Percentiles rank a stretch among this genome's conserved stretches.
Evolutionary conservation across 1,284 basidiomycete genomes (phyloP).

Genomic region (Cutaneotrichosporon sp.): DNA sequence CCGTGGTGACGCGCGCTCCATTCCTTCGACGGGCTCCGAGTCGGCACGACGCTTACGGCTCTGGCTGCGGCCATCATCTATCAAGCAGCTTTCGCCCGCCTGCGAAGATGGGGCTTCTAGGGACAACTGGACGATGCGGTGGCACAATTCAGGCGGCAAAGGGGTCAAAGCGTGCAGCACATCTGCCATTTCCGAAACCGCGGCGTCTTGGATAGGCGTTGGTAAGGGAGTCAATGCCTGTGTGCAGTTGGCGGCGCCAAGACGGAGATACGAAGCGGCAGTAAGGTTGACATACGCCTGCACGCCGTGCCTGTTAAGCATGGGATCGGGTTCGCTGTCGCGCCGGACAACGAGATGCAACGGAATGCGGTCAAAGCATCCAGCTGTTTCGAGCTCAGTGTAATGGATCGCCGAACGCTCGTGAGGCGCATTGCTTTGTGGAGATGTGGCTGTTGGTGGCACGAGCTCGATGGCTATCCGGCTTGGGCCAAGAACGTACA

Average conservation of each 20-base stretch:
- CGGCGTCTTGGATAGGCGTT: background rate
- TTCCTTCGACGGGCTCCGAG: background rate
- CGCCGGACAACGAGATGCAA: background rate
- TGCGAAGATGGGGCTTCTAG: too few relatives aligned
- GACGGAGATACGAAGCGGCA: background rate
- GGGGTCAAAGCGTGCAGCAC: background rate
- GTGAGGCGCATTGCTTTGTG: background rate
- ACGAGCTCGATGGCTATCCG: conserved; percentile 1
- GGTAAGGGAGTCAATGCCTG: background rate
- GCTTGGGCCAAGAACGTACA: conserved; percentile 3
- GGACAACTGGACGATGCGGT: background rate
- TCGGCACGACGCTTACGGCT: background rate
- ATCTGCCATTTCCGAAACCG: background rate
- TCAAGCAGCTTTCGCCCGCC: background rate
- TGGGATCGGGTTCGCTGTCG: background rate
- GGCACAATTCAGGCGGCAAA: background rate
- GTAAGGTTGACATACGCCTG: background rate
- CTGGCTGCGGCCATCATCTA: background rate
- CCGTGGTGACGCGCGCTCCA: background rate
- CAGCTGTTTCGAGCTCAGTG: background rate
- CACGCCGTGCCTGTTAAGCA: background rate
- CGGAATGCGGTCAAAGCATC: background rate
- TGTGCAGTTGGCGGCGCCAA: conserved; percentile 1
- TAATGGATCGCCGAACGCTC: background rate
- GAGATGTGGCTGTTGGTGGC: background rate